A percentile compares a stretch with the other conserved stretches of the same genome.
Conservation (phyloP, 1,284 basidiomycete species). For the Rhodotorula sp. region DNA sequence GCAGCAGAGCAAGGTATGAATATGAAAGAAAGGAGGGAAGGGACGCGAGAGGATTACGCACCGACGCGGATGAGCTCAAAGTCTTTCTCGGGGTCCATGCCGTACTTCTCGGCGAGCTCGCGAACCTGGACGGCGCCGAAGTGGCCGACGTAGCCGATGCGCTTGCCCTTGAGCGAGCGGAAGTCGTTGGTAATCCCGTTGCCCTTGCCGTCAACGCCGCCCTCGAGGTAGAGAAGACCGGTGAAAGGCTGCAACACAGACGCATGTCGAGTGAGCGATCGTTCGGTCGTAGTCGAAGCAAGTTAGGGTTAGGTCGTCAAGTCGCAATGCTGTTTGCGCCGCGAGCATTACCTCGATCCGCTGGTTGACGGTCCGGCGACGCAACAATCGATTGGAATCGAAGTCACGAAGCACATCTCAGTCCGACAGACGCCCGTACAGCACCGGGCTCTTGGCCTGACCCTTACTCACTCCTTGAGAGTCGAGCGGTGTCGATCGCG, state of each 20-base stretch:
- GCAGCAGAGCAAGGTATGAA: neutral
- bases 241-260: conserved; percentile 50
- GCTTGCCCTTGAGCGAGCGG: conserved; percentile 48
- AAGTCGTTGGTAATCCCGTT: conserved; percentile 49
- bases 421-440: neutral
- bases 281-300: neutral
- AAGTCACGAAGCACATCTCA: neutral
- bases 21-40: neutral
- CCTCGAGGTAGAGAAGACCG: conserved; percentile 50
- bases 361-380: neutral
- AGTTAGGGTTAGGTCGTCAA: neutral
- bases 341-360: conserved; percentile 6
- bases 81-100: conserved; percentile 42
- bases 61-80: neutral
- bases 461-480: conserved; percentile 4
- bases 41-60: neutral
- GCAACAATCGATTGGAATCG: neutral
- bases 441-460: neutral
- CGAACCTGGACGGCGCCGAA: conserved; percentile 41
- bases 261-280: neutral
- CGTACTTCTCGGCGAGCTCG: conserved; percentile 44
- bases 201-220: conserved; percentile 49
- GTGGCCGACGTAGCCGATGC: conserved; percentile 47
- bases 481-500: conserved; percentile 2
- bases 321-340: neutral